phyloP scores from a whole-genome alignment of 1,139 yeast genomes.

The Nadsonia starkeyi-henricii region DNA sequence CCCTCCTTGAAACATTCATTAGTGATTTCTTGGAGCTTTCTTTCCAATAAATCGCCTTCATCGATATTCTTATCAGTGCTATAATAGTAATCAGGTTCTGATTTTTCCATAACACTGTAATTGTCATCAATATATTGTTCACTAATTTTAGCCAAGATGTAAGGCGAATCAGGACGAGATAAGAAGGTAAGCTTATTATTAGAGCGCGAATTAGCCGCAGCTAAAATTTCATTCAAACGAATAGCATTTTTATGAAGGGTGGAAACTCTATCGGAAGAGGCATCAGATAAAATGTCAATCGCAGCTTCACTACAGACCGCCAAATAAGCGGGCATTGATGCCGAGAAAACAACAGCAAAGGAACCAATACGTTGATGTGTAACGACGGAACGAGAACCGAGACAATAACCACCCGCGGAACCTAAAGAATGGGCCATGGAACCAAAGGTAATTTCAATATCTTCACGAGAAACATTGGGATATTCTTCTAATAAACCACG shows the following conservation, averaged over 20 bases:
- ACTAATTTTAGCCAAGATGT: conserved; percentile 37
- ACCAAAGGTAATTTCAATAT: conserved; percentile 78
- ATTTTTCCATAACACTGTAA: conserved; percentile 4
- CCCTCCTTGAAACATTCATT: conserved; percentile 38
- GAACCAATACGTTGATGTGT: conserved; percentile 88
- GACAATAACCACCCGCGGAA: conserved; percentile 92
- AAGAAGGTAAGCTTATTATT: conserved; percentile 32
- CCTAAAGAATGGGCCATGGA: conserved; percentile 73
- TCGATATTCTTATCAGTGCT: conserved; percentile 17
- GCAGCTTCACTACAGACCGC: conserved; percentile 61
- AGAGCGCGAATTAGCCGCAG: conserved; percentile 20
- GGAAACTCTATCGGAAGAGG: conserved; percentile 17
- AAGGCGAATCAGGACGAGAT: conserved; percentile 51
- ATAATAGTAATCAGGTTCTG: neutral
- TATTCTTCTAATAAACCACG: conserved; percentile 60
- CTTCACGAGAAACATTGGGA: conserved; percentile 37
- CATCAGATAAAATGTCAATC: conserved; percentile 28
- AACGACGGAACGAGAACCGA: conserved; percentile 72
- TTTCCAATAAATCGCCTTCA: conserved; percentile 25
- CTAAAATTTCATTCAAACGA: conserved; percentile 27
- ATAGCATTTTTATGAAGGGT: conserved; percentile 26
- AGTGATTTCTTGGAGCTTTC: conserved; percentile 48
- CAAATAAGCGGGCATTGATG: conserved; percentile 85
- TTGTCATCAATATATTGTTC: conserved; percentile 29
- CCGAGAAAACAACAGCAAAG: conserved; percentile 83